Conservation (phyloP, 2,329 filamentous ascomycete species). For the Nannizziopsis arthrosporioides region DNA sequence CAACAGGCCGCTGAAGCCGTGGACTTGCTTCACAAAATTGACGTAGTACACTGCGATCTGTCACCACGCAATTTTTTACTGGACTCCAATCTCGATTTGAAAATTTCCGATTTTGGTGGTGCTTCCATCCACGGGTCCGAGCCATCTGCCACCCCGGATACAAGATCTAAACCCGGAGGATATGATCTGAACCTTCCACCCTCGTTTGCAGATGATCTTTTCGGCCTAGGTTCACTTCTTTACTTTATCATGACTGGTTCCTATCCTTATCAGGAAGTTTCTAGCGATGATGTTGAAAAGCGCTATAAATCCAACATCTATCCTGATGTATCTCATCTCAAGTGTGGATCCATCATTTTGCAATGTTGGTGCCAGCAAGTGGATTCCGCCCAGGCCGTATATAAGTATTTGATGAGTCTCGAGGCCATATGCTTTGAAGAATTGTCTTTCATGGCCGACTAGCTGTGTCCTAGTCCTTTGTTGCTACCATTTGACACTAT, state of each 20-base stretch:
- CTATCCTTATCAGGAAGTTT: slow-evolving; percentile 16
- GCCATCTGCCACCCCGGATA: slow-evolving; percentile 11
- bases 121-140: slow-evolving; percentile 17
- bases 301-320: slow-evolving; percentile 14
- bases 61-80: slow-evolving; percentile 18
- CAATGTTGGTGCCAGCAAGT: slow-evolving; percentile 1
- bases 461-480: too few relatives aligned
- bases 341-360: neutral
- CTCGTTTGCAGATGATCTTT: slow-evolving; percentile 17
- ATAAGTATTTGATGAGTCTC: neutral
- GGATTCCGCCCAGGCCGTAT: neutral
- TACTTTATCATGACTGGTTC: slow-evolving; percentile 17
- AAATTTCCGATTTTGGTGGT: slow-evolving; percentile 18
- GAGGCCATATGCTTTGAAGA: neutral
- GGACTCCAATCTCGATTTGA: slow-evolving; percentile 17
- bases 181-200: slow-evolving; percentile 16
- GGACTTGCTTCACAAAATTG: slow-evolving; percentile 14
- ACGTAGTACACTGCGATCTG: slow-evolving; percentile 19
- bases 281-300: slow-evolving; percentile 16
- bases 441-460: too few relatives aligned
- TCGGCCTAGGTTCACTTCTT: slow-evolving; percentile 17
- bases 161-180: slow-evolving; percentile 16
- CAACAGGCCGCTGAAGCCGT: slow-evolving; percentile 18
- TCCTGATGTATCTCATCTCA: slow-evolving; percentile 14
- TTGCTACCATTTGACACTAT: too few relatives aligned